Percentiles rank a stretch among this genome's conserved stretches.
These are phyloP conservation scores for Sechiopsis laciniata DNA, from an alignment of 306 rosid genomes.

Conservation along the genomic window DNA sequence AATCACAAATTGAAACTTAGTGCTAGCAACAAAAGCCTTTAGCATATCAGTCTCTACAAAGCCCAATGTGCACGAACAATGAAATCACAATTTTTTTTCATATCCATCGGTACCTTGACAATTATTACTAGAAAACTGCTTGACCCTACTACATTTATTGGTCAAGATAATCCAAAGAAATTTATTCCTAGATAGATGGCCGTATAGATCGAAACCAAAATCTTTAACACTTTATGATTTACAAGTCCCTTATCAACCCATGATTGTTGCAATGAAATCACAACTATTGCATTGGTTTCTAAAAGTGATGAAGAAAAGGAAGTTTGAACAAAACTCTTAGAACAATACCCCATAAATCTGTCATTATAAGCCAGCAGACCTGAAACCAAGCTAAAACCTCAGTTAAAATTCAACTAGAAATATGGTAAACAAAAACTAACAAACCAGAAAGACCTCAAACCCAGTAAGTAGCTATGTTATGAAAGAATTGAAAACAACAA, in stretches of 20 bases:
- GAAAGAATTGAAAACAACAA: no score
- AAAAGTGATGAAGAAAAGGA: not conserved
- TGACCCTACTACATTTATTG: no score
- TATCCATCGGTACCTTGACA: no score
- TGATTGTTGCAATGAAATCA: no score
- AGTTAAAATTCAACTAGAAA: constrained; percentile 13
- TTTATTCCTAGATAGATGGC: no score
- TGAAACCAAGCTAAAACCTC: not conserved
- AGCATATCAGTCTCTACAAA: not conserved
- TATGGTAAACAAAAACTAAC: constrained; percentile 5
- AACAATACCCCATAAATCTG: not conserved
- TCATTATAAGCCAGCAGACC: constrained; percentile 3
- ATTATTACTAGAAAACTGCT: no score
- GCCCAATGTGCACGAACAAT: not conserved
- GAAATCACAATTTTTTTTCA: no score
- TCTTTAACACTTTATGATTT: no score
- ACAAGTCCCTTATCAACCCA: no score
- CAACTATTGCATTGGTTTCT: not conserved
- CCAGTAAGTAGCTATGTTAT: not conserved
- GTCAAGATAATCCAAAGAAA: no score
- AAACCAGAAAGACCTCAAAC: constrained; percentile 3
- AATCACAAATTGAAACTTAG: not conserved
- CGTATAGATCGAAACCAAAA: no score
- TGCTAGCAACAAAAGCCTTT: not conserved
- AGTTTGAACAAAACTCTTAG: not conserved